Evolutionary conservation across 192 early-diverging fungal genomes (phyloP).

Genomic region (Allomyces macrogynus): DNA sequence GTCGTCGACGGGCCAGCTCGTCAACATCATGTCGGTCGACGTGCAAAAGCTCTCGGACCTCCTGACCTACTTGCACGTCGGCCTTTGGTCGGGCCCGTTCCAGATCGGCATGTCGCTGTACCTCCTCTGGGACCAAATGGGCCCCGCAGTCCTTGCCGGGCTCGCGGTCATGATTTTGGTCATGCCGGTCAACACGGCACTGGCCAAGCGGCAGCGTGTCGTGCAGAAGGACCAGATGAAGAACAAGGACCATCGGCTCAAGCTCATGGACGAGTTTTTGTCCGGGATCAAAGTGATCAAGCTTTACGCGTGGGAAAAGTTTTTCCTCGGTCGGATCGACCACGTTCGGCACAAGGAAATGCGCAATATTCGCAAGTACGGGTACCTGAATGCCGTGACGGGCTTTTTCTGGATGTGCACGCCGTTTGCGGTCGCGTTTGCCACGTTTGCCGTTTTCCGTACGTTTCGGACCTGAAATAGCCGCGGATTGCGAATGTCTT

Average conservation of each 20-base stretch:
- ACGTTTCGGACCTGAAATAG: constrained; percentile 8
- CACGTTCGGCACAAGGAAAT: constrained; percentile 58
- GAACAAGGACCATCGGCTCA: constrained; percentile 56
- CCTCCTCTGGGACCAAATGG: constrained; percentile 61
- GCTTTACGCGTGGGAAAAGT: constrained; percentile 31
- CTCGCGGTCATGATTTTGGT: constrained; percentile 59
- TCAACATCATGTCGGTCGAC: constrained; percentile 45
- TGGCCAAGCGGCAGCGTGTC: constrained; percentile 40
- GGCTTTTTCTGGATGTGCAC: constrained; percentile 61
- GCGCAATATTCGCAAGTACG: constrained; percentile 49
- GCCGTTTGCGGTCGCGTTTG: constrained; percentile 73
- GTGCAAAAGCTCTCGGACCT: constrained; percentile 38
- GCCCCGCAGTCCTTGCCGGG: constrained; percentile 64
- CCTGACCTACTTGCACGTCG: constrained; percentile 46
- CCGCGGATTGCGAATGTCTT: too few relatives aligned
- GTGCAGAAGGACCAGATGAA: constrained; percentile 66
- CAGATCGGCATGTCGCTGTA: constrained; percentile 55
- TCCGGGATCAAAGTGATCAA: constrained; percentile 90
- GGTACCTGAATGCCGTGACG: constrained; percentile 41
- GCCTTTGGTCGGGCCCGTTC: constrained; percentile 47
- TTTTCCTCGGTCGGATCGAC: constrained; percentile 11
- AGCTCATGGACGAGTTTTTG: constrained; percentile 64
- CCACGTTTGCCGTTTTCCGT: constrained; percentile 60
- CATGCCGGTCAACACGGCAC: constrained; percentile 51
- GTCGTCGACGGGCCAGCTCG: constrained; percentile 56